Evolutionary conservation across 345 rosid genomes (phyloP).

Genomic region (Populus euphratica): DNA sequence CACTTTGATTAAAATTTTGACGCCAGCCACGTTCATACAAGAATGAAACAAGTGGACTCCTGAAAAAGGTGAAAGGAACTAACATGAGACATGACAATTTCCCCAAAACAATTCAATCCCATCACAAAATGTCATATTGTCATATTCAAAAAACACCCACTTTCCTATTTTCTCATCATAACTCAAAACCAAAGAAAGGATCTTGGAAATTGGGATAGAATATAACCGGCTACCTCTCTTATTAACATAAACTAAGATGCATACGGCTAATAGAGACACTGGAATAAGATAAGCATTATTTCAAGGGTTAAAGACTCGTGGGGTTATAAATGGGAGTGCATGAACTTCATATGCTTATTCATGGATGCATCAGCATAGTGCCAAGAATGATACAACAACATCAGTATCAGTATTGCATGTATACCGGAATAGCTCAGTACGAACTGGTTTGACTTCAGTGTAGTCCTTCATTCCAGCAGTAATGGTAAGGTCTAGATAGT

Average conservation of each 20-base stretch:
- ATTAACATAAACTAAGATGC: not conserved
- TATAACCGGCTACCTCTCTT: not conserved
- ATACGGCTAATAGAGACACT: not conserved
- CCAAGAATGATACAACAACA: not conserved
- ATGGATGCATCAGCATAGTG: not conserved
- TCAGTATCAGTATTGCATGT: not conserved
- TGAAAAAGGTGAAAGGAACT: conserved; percentile 26
- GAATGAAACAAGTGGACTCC: conserved; percentile 93
- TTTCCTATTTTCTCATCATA: not conserved
- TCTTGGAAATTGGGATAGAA: not conserved
- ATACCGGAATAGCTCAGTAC: conserved; percentile 84
- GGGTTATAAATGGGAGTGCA: not conserved
- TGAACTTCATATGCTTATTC: not conserved
- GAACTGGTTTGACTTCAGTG: conserved; percentile 60
- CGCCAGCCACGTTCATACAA: conserved; percentile 97
- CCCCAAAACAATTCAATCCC: not conserved
- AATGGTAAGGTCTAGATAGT: conserved; percentile 74
- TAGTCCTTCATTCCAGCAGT: conserved; percentile 62
- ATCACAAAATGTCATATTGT: not conserved
- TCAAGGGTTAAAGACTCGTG: not conserved
- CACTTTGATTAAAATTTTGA: conserved; percentile 66
- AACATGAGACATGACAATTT: not conserved
- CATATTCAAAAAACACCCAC: not conserved
- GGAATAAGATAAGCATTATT: not conserved
- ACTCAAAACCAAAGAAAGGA: not conserved